Conservation (phyloP, 768 basidiomycete species). For the Mycena albidolilacea region DNA sequence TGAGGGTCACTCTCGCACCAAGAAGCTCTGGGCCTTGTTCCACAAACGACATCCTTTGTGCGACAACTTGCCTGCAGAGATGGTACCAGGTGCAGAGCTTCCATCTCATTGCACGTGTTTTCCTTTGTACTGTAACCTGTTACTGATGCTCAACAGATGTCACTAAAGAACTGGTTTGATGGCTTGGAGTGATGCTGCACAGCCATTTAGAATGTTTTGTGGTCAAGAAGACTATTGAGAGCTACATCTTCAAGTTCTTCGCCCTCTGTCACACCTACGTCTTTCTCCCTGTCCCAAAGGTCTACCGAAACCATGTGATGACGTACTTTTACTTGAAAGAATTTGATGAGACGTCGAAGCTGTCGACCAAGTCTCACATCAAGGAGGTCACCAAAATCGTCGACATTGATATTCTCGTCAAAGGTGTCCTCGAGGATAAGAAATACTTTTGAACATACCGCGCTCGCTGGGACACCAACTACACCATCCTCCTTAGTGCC, state of each 20-base stretch:
- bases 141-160: too few relatives aligned
- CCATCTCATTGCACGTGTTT: too few relatives aligned
- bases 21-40: too few relatives aligned
- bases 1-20: too few relatives aligned
- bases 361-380: not conserved
- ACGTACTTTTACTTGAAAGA: not conserved
- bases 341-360: conserved; percentile 4
- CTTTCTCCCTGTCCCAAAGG: not conserved
- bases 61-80: too few relatives aligned
- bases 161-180: too few relatives aligned
- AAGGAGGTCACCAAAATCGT: not conserved
- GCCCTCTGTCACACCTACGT: conserved; percentile 1
- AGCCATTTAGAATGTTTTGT: too few relatives aligned
- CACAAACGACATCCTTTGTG: too few relatives aligned
- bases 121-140: too few relatives aligned
- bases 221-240: too few relatives aligned
- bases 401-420: conserved; percentile 5
- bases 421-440: not conserved
- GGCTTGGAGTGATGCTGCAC: too few relatives aligned
- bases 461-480: not conserved
- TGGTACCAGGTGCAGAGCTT: too few relatives aligned
- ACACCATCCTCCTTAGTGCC: not conserved
- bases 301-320: not conserved
- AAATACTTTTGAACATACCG: not conserved
- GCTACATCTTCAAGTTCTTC: conserved; percentile 11